Evolutionary conservation across 2,329 filamentous ascomycete species (phyloP).

Genomic region (Pseudocercospora pini-densiflorae): DNA sequence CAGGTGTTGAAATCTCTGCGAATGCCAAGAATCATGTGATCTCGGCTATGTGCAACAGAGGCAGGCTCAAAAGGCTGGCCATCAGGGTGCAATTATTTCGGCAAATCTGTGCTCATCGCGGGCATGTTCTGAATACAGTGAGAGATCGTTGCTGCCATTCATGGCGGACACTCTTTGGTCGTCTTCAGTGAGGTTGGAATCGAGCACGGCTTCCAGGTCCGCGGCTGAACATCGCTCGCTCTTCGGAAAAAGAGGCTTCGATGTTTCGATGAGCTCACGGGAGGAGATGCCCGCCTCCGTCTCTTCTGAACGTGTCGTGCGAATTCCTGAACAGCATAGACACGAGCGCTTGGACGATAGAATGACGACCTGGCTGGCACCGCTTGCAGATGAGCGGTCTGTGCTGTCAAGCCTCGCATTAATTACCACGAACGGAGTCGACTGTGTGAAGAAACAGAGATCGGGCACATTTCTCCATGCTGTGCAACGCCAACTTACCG

Average conservation of each 20-base stretch:
- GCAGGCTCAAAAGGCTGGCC: too few species aligned
- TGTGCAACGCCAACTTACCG: constrained; percentile 6
- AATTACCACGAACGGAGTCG: not conserved
- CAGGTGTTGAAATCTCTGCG: too few species aligned
- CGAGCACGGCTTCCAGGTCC: not conserved
- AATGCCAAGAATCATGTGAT: too few species aligned
- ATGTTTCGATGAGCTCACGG: not conserved
- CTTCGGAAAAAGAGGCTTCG: not conserved
- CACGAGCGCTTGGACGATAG: not conserved
- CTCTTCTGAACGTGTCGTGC: not conserved
- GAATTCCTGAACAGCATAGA: not conserved
- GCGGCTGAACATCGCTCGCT: not conserved
- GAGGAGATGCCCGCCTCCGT: not conserved
- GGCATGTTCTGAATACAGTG: too few species aligned
- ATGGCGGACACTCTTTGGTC: not conserved
- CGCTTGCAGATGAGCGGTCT: constrained; percentile 4
- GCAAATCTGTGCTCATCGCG: too few species aligned
- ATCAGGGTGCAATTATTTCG: too few species aligned
- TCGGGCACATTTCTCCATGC: not conserved
- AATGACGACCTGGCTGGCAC: not conserved
- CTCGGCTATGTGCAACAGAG: too few species aligned
- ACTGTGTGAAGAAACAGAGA: not conserved
- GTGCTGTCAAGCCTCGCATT: constrained; percentile 8
- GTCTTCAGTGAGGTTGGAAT: not conserved
- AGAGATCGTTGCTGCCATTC: too few species aligned